Evolutionary conservation across 2,329 filamentous ascomycete species (phyloP).

Genomic region (Proliferodiscus dingleyae): DNA sequence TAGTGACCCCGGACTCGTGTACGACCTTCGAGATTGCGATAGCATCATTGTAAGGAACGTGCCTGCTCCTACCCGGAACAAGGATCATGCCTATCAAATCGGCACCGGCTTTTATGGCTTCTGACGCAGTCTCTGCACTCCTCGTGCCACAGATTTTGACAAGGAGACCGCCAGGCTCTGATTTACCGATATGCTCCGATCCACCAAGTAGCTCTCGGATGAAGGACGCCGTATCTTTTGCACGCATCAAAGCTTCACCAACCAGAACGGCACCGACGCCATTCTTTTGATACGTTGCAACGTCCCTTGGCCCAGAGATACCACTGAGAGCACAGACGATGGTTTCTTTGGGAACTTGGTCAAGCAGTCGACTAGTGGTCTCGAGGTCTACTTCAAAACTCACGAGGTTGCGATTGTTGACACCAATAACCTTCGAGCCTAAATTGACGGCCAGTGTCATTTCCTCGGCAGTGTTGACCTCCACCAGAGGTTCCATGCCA

Average conservation of each 20-base stretch:
- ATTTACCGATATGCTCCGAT: slow-evolving; percentile 30
- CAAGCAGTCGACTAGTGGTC: slow-evolving; percentile 83
- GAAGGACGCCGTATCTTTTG: slow-evolving; percentile 74
- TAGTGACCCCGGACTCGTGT: slow-evolving; percentile 41
- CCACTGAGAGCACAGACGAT: slow-evolving; percentile 92
- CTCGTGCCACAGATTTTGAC: slow-evolving; percentile 97
- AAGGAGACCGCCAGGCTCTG: slow-evolving; percentile 48
- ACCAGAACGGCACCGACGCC: slow-evolving; percentile 92
- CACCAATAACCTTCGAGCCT: slow-evolving; percentile 86
- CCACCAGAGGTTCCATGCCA: slow-evolving; percentile 95
- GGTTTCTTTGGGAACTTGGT: slow-evolving; percentile 77
- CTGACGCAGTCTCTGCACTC: slow-evolving; percentile 70
- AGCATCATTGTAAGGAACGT: slow-evolving; percentile 73
- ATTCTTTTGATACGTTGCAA: slow-evolving; percentile 79
- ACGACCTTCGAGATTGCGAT: slow-evolving; percentile 75
- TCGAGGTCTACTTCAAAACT: slow-evolving; percentile 95
- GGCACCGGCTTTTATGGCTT: slow-evolving; percentile 79
- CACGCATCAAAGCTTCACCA: slow-evolving; percentile 93
- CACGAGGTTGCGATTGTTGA: slow-evolving; percentile 95
- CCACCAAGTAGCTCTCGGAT: slow-evolving; percentile 77
- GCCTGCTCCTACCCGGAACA: slow-evolving; percentile 74
- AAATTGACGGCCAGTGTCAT: slow-evolving; percentile 84
- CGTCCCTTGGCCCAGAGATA: slow-evolving; percentile 84
- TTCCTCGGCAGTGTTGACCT: slow-evolving; percentile 91
- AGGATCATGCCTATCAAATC: slow-evolving; percentile 92